Base-by-base conservation (phyloP, 2,329 filamentous ascomycete genomes). In the Colletotrichum horii region DNA sequence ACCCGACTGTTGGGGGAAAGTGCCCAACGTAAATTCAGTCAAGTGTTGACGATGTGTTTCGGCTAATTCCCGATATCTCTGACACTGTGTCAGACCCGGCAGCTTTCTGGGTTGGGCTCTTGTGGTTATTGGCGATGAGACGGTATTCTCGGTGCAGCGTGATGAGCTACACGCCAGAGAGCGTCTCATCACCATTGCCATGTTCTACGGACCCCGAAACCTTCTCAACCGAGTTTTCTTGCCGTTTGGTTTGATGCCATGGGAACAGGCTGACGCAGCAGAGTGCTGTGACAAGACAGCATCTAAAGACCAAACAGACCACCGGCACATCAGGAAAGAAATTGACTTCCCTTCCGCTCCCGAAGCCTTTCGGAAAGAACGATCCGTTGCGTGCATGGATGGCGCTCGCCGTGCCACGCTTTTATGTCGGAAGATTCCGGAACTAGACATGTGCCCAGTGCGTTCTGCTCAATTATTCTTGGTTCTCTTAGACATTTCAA, bases 101-200 rank as follows among this genome's bases (percentile, higher is more conserved):
- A 48, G 19, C n/a, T 48, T 48, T 4, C 11, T 48, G 6, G 43
- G 43, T 0, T 48, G 43, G 43, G 43, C 43, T 22, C n/a, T 48
- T n/a, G 43, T 48, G 0, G n/a, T 48, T 22, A 48, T 48, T n/a
- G 43, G 43, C 19, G 19, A 19, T 48, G 43, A 48, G n/a, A 48
- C n/a, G 9, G 11, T 48, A 11, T 2, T 16, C 43, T 48, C 43
- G 11, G 2, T 48, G 2, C n/a, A 8, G 11, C n/a, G 6, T 48
- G 43, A 48, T 7, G 43, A 48, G 9, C 3, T 0, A 11, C 43
- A 48, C 4, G 6, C 43, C 8, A n/a, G 11, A 7, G 43, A 48
- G 11, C 19, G 6, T 2, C n/a, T 48, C 1, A 22, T 0, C 6
- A 14, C 43, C 1, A n/a, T 48, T 48, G 0, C 43, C 43, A 22